Base-by-base conservation (phyloP, 2,329 filamentous ascomycete species). In the Penicillium digitatum region DNA sequence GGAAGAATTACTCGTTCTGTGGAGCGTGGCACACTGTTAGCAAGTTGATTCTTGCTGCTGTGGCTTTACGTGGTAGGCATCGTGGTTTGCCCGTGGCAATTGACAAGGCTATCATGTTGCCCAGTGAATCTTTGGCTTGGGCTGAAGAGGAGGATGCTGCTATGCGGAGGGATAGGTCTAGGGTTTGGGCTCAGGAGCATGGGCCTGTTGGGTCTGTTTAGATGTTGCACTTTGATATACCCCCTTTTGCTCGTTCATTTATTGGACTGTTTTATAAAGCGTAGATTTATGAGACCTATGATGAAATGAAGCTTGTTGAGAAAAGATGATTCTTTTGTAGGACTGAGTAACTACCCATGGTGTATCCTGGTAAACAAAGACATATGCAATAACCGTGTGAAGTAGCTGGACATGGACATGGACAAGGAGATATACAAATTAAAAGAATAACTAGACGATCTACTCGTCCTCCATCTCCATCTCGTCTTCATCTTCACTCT, bases 31-130 rank as follows among this genome's bases (percentile, higher is more conserved):
- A 80, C 51, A 73, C 74, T 1, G 74, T 78, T 12, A 83, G 80
- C 66, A 87, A 86, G 70, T 65, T 87, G 37, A 77, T 85, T 20
- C 68, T 86, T 54, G 78, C 80, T 45, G 73, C 79, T 3, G 82
- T 86, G 12, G 84, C 83, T 73, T 64, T 86, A 31, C 69, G 81
- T 8, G 82, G 82, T 0, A 69, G 82, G 0, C 82, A 84, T 67
- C 72, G 82, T n/a, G 81, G 81, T 1, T 61, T 85, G 29, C 81
- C 81, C 0, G 80, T 82, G 31, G 79, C 80, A 3, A 70, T 84
- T 56, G 82, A 85, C 61, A 75, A 79, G 43, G 82, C 81, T 3
- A 60, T 76, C 29, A 71, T 76, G 66, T 55, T 76, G 39, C 74
- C 74, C 0, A 70, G 62, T 57, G 73, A 76, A 58, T 68, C 65